Base-by-base conservation (phyloP, 2,329 filamentous ascomycete genomes). In the Dryadomyces quercivorus region DNA sequence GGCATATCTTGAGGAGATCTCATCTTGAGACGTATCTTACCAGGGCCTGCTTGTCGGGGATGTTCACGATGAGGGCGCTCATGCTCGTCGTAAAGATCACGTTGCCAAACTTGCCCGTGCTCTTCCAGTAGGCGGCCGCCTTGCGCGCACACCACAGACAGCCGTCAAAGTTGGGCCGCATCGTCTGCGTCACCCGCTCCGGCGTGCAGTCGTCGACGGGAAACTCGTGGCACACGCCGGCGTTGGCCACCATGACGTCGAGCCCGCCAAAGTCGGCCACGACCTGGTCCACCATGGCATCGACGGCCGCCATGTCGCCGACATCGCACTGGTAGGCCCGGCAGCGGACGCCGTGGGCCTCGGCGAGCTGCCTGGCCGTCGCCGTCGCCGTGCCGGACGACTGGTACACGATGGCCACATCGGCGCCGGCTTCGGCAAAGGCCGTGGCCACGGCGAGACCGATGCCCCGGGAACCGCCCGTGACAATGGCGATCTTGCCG, bases 401-500 rank as follows among this genome's bases (percentile, higher is more conserved):
- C 26, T 45, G 47, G 40, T 46, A 56, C 8, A 53, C 36, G 12
- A 56, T 46, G 6, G 54, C 54, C 5, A 56, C 54, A n/a, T 56
- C 54, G 40, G 54, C 54, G 20, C 54, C 54, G 5, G 54, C 54
- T 22, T 56, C 54, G 13, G 54, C 54, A 2, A 56, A 50, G 16
- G 43, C 88, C 53, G 87, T 92, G 43, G 89, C 89, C 46, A 88
- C 86, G 65, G 89, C 82, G 2, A 95, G 74, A 38, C 89, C 89
- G 6, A 94, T 74, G 45, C 89, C 89, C 61, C 89, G 76, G 5
- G 85, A 90, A 48, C 89, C 89, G 47, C 88, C 88, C 0, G 89
- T 94, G 42, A 94, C 79, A 58, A 94, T 85, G 59, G 85, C 86
- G 42, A 93, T 81, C 69, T 94, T 94, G 62, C 88, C 88, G 63